Percentiles rank a stretch among this genome's conserved stretches.
phyloP scores from a whole-genome alignment of 2,329 filamentous ascomycete genomes.

The Epichloe coenophiala region DNA sequence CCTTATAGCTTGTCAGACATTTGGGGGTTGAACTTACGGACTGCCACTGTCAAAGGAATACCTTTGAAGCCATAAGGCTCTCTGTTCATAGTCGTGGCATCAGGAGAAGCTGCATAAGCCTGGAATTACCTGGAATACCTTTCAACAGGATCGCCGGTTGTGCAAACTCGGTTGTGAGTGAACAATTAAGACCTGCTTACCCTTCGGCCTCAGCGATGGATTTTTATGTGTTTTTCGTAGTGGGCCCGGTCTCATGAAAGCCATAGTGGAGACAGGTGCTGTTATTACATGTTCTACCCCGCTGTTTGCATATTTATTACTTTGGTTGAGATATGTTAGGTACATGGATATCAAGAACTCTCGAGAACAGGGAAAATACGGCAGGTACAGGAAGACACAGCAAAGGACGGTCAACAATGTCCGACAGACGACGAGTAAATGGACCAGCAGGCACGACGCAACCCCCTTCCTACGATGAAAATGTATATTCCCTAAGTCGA shows the following conservation, averaged over 20 bases:
- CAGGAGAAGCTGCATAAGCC: not conserved
- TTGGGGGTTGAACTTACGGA: not conserved
- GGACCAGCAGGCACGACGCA: slow-evolving; percentile 66
- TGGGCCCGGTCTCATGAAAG: not conserved
- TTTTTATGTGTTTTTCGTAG: not conserved
- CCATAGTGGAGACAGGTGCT: not conserved
- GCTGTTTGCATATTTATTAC: slow-evolving; percentile 3
- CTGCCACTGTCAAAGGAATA: not conserved
- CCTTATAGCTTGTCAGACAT: not conserved
- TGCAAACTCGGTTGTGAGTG: not conserved
- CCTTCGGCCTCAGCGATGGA: not conserved
- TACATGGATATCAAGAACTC: not conserved
- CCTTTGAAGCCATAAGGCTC: no score
- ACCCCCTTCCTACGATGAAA: slow-evolving; percentile 59
- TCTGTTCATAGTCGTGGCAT: not conserved
- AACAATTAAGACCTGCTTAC: rapidly evolving
- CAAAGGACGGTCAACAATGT: slow-evolving; percentile 33
- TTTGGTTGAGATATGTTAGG: no score
- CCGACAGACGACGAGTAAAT: slow-evolving; percentile 82
- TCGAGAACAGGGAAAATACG: not conserved
- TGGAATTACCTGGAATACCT: not conserved
- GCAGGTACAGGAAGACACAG: not conserved
- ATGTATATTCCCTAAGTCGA: slow-evolving; percentile 39
- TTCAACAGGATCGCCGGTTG: no score
- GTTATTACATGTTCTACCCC: slow-evolving; percentile 1